Percentiles rank a stretch among this genome's conserved stretches.
phyloP scores from a whole-genome alignment of 2,329 filamentous ascomycete genomes.

The Pseudocercospora musae region DNA sequence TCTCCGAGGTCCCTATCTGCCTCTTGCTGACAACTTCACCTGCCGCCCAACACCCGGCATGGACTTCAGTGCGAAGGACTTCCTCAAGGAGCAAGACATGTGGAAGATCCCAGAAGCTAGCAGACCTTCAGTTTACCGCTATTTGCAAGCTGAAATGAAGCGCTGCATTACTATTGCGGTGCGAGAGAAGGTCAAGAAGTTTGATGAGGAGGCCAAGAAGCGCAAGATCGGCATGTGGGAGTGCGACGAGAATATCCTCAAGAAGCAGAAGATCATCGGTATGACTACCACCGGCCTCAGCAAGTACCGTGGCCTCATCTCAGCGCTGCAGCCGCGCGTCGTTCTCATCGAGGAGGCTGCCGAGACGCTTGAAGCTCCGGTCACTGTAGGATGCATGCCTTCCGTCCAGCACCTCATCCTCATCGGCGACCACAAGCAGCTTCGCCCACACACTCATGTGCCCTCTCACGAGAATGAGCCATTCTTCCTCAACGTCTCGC shows the following conservation, averaged over 20 bases:
- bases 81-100: slow-evolving; percentile 51
- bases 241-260: slow-evolving; percentile 58
- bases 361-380: slow-evolving; percentile 66
- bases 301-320: slow-evolving; percentile 72
- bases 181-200: slow-evolving; percentile 49
- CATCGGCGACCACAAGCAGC: slow-evolving; percentile 78
- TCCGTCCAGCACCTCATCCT: slow-evolving; percentile 63
- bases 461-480: slow-evolving; percentile 57
- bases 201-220: slow-evolving; percentile 50
- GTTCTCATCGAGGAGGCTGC: slow-evolving; percentile 78
- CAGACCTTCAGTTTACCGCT: slow-evolving; percentile 65
- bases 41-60: slow-evolving; percentile 29
- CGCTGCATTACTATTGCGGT: slow-evolving; percentile 47
- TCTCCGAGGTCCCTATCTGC: slow-evolving; percentile 33
- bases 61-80: slow-evolving; percentile 36
- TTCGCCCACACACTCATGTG: slow-evolving; percentile 67
- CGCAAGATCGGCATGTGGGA: slow-evolving; percentile 48
- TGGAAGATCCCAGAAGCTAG: slow-evolving; percentile 55
- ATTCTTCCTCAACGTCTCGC: slow-evolving; percentile 67
- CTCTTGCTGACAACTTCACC: slow-evolving; percentile 42
- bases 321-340: slow-evolving; percentile 62
- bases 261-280: slow-evolving; percentile 58
- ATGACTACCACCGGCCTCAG: slow-evolving; percentile 77
- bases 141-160: slow-evolving; percentile 58
- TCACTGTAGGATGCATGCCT: slow-evolving; percentile 59